Base-by-base conservation (phyloP, 257 asterid genomes). In the Mitragyna speciosa region DNA sequence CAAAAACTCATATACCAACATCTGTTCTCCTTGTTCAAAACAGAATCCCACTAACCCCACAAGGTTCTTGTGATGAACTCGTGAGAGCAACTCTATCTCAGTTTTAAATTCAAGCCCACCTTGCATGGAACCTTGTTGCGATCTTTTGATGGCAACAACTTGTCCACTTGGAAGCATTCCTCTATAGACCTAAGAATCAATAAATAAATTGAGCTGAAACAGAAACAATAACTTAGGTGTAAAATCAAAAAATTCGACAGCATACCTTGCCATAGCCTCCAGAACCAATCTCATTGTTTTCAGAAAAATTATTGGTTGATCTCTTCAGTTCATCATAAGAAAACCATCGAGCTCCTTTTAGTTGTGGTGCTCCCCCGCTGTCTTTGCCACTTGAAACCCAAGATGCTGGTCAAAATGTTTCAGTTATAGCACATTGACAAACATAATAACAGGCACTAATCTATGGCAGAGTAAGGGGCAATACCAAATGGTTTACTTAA, bases 211-310 rank as follows among this genome's bases (percentile, higher is more conserved):
- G 51, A 30, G 74, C 52, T 66, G 49, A 70, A 9, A 65, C 24
- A 33, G 43, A 39, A 59, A 54, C 56, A 24, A 22, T 16, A 71
- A 56, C 17, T 43, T 36, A 5, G 22, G 5, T 22, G 16, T n/a
- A 12, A 56, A 26, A 26, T 65, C 28, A 28, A 19, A 16, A 19
- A 24, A 66, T 41, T 54, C 66, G 6, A 7, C 66, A 63, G 61
- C 74, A 41, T 68, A 94, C 99, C 95, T 92, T 96, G 76, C 98
- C 99, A 78, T 96, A 96, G 78, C 99, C 99, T 77, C 99, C 99
- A 1, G 97, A 92, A n/a, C 98, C 98, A 75, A 94, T 86, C 83
- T 84, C 94, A 81, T 94, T 94, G 84, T 87, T 88, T 56, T 87
- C 84, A 0, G 94, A 91, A 84, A 96, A 96, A 89, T 94, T 92